Conservation (phyloP, 1,284 basidiomycete species). For the Exsudoporus floridanus region DNA sequence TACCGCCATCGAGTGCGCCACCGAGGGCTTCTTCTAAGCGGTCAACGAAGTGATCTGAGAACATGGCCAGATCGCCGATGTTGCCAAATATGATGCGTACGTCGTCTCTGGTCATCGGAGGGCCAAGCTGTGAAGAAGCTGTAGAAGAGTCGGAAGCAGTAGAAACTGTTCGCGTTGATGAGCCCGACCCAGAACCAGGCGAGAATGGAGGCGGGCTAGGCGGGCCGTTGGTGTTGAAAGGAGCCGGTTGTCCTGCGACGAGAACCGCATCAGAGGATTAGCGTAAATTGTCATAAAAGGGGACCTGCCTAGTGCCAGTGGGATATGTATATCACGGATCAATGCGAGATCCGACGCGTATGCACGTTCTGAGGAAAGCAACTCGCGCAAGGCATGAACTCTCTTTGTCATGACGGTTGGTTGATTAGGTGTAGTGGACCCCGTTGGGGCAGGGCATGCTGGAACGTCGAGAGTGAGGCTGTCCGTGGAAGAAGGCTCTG, state of each 20-base stretch:
- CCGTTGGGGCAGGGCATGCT: conserved; percentile 1
- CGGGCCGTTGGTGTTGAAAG: conserved; percentile 35
- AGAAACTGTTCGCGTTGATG: conserved; percentile 34
- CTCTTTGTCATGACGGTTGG: conserved; percentile 60
- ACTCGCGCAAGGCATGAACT: conserved; percentile 79
- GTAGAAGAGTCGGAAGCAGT: conserved; percentile 43
- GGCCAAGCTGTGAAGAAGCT: conserved; percentile 39
- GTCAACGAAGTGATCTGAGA: conserved; percentile 58
- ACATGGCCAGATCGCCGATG: conserved; percentile 62
- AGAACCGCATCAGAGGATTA: conserved; percentile 12
- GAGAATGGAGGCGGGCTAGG: conserved; percentile 37
- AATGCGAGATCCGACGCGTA: conserved; percentile 88
- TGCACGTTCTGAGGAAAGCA: conserved; percentile 80
- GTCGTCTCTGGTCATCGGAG: conserved; percentile 72
- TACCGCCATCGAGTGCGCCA: conserved; percentile 42
- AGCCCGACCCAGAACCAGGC: conserved; percentile 29
- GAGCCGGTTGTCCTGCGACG: conserved; percentile 45
- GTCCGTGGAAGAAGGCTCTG: conserved; percentile 25
- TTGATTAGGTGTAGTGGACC: conserved; percentile 15
- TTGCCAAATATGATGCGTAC: conserved; percentile 68
- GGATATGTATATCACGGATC: conserved; percentile 82
- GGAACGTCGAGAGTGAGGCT: conserved; percentile 23
- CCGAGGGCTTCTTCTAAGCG: conserved; percentile 50
- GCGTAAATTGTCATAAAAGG: conserved; percentile 1
- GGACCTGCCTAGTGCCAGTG: conserved; percentile 63